Evolutionary conservation across 2,329 filamentous ascomycete genomes (phyloP).

Genomic region (Colletotrichum lini): DNA sequence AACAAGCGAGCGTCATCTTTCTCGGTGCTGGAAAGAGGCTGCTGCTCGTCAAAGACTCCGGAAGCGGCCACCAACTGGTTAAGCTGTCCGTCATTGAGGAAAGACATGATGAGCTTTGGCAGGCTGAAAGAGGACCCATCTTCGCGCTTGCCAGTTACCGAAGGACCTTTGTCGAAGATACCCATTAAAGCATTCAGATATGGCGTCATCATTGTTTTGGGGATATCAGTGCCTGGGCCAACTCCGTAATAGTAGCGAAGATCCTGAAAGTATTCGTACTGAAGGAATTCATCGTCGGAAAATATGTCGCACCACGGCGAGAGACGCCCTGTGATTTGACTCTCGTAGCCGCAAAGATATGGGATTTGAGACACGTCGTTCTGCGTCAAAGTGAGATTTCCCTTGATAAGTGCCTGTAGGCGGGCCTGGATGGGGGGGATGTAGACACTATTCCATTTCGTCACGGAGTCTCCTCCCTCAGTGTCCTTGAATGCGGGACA

Average conservation of each 20-base stretch:
- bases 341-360: conserved; percentile 81
- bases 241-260: conserved; percentile 78
- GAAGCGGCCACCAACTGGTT: conserved; percentile 71
- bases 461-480: conserved; percentile 62
- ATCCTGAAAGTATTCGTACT: conserved; percentile 79
- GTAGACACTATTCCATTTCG: conserved; percentile 65
- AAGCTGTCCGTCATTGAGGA: conserved; percentile 77
- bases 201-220: conserved; percentile 73
- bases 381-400: conserved; percentile 68
- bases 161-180: conserved; percentile 67
- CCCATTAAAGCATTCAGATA: conserved; percentile 68
- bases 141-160: conserved; percentile 60
- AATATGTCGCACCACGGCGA: conserved; percentile 76
- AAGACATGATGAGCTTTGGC: conserved; percentile 72
- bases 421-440: conserved; percentile 68
- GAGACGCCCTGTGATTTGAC: conserved; percentile 73
- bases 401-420: conserved; percentile 67
- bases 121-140: conserved; percentile 64
- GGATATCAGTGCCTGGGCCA: conserved; percentile 69
- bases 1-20: conserved; percentile 66
- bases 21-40: conserved; percentile 60
- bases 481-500: conserved; percentile 72
- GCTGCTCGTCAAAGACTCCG: conserved; percentile 73
- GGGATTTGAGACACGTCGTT: conserved; percentile 71
- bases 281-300: conserved; percentile 71